These are phyloP conservation scores for Penicillium sp. DNA, from an alignment of 2,329 filamentous ascomycete genomes.

Conservation along the genomic window DNA sequence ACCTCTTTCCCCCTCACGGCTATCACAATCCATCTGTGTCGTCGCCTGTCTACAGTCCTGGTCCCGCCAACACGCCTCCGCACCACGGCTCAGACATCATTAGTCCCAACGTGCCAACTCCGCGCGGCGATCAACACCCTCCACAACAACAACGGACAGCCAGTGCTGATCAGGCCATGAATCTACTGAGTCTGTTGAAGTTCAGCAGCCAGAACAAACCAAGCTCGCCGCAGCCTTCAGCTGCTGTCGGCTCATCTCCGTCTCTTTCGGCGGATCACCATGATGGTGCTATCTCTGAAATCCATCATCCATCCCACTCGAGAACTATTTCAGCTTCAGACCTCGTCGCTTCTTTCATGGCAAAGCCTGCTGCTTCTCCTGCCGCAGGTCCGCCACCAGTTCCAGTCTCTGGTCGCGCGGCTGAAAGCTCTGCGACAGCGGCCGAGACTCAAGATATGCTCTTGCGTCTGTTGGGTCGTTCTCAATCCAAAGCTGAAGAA, in stretches of 20 bases:
- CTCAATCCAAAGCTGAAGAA: constrained; percentile 38
- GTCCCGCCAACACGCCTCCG: constrained; percentile 50
- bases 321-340: constrained; percentile 53
- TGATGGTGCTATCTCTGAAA: constrained; percentile 21
- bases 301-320: constrained; percentile 27
- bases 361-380: constrained; percentile 36
- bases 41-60: constrained; percentile 56
- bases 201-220: constrained; percentile 52
- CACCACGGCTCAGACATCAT: constrained; percentile 56
- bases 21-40: constrained; percentile 57
- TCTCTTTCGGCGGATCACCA: constrained; percentile 25
- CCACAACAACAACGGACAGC: constrained; percentile 24
- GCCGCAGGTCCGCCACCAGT: constrained; percentile 27
- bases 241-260: constrained; percentile 23
- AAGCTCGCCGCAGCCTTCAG: constrained; percentile 27
- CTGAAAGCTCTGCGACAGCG: constrained; percentile 19
- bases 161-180: constrained; percentile 50
- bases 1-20: constrained; percentile 27
- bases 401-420: constrained; percentile 20
- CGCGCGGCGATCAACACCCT: constrained; percentile 29
- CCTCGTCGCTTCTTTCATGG: constrained; percentile 54
- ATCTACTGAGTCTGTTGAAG: constrained; percentile 62
- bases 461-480: constrained; percentile 77
- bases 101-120: constrained; percentile 51
- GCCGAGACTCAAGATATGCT: constrained; percentile 77